These are phyloP conservation scores for Zostera marina DNA, from an alignment of 116 monocot genomes.

Conservation along the genomic window DNA sequence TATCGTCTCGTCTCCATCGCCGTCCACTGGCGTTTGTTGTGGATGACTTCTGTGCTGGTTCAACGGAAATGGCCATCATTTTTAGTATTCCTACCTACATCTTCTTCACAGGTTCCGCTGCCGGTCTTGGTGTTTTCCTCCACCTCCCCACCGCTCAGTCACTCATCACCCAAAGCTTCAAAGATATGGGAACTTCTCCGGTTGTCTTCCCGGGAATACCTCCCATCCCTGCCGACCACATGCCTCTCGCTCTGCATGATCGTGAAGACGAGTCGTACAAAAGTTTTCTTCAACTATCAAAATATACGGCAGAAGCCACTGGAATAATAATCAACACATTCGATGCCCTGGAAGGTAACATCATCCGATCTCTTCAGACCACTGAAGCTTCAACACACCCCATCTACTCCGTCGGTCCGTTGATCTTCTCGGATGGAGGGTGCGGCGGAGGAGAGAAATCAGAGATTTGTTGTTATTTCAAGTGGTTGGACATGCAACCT, in stretches of 20 bases:
- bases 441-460: not conserved
- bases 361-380: not conserved
- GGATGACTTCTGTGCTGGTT: conserved; percentile 32
- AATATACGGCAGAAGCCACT: not conserved
- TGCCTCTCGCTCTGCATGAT: conserved; percentile 17
- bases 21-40: conserved; percentile 15
- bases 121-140: conserved; percentile 10
- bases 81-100: conserved; percentile 24
- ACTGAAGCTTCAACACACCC: conserved; percentile 4
- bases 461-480: conserved; percentile 10
- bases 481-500: conserved; percentile 49
- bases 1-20: conserved; percentile 3
- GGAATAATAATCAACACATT: conserved; percentile 38
- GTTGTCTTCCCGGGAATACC: conserved; percentile 18
- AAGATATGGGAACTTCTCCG: conserved; percentile 16
- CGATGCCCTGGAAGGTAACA: conserved; percentile 17
- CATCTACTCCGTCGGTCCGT: conserved; percentile 22
- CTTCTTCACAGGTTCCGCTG: conserved; percentile 27
- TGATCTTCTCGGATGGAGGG: conserved; percentile 6
- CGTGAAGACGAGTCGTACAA: conserved; percentile 20
- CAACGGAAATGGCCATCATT: conserved; percentile 19
- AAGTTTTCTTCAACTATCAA: not conserved
- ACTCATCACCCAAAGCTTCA: conserved; percentile 9
- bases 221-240: conserved; percentile 23
- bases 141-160: conserved; percentile 18